Evolutionary conservation across 805 yeast genomes (phyloP).

Genomic region (Wickerhamiella siamensis): DNA sequence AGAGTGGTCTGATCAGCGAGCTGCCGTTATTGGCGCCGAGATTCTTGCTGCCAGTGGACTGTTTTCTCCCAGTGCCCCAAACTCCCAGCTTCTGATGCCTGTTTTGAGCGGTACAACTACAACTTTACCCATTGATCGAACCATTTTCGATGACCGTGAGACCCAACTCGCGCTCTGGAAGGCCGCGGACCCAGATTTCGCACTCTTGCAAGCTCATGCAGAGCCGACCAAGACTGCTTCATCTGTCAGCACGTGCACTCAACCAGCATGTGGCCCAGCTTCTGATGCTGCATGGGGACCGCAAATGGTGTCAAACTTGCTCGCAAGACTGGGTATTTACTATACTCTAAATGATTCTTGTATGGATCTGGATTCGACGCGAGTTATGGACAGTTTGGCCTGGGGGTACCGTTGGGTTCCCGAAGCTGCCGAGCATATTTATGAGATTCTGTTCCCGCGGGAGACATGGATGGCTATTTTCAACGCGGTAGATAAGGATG

Average conservation of each 20-base stretch:
- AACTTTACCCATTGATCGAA: not conserved
- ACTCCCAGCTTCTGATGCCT: not conserved
- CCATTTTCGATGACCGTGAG: not conserved
- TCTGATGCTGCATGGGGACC: not conserved
- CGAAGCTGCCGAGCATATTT: conserved; percentile 1
- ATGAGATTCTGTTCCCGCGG: conserved; percentile 1
- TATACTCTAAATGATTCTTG: not conserved
- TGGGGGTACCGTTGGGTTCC: conserved; percentile 2
- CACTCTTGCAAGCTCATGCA: not conserved
- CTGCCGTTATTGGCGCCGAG: conserved; percentile 1
- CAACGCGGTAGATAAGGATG: not conserved
- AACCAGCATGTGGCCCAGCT: too few relatives aligned
- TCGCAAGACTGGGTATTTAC: not conserved
- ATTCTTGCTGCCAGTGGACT: not conserved
- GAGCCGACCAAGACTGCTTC: not conserved
- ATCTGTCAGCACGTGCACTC: not conserved
- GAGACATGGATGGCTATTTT: not conserved
- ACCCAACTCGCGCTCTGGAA: not conserved
- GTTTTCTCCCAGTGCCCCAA: not conserved
- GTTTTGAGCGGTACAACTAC: not conserved
- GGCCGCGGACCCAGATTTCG: conserved; percentile 1
- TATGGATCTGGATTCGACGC: not conserved
- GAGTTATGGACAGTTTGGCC: not conserved
- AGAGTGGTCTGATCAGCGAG: not conserved
- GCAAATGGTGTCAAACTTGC: not conserved